Evolutionary conservation across 306 rosid genomes (phyloP), one percentile per base, ranked within the genome.

Genomic region (Canavalia ensiformis): DNA sequence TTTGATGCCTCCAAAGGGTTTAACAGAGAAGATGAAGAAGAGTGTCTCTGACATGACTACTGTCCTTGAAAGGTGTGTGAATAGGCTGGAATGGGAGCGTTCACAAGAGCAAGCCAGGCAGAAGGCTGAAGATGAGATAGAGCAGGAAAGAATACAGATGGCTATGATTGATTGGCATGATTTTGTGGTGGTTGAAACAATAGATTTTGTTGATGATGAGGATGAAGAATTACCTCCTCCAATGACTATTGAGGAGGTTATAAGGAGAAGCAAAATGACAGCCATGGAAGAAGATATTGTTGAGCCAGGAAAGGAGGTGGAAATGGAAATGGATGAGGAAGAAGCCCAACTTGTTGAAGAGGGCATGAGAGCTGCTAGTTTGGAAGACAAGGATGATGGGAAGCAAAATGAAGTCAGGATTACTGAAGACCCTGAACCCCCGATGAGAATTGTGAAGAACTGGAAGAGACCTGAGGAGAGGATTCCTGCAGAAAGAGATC

Each of bases 161-260:
- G 97, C 96, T 35, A 95, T 95, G 99, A 95, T 95, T 81, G 99
- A 95, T 86, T 95, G 99, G 98, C 98, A 95, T 89, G 99, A 95
- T 86, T 93, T 95, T 95, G 98, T 91, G 51, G 98, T 93, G 88
- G 98, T 95, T 77, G 98, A 95, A 81, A 64, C 93, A 2, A 93
- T 95, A 74, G 99, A 95, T 77, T 95, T 95, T 89, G 98, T 83
- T 58, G 98, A 95, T 49, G 99, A 95, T 33, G 98, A 95, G 94
- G 99, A 93, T 81, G 95, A 93, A 81, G 99, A 90, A 55, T 87
- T 95, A 57, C 98, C 99, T 70, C 96, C 89, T 77, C 99, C 96
- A 35, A 93, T 95, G 97, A 93, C 97, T 66, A 87, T 90, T 84
- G 99, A 95, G 84, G 98, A 93, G 85, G 99, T 95, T 62, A 88